These are phyloP conservation scores for Linnemannia schmuckeri DNA, from an alignment of 192 early-diverging fungal species.

Conservation along the genomic window DNA sequence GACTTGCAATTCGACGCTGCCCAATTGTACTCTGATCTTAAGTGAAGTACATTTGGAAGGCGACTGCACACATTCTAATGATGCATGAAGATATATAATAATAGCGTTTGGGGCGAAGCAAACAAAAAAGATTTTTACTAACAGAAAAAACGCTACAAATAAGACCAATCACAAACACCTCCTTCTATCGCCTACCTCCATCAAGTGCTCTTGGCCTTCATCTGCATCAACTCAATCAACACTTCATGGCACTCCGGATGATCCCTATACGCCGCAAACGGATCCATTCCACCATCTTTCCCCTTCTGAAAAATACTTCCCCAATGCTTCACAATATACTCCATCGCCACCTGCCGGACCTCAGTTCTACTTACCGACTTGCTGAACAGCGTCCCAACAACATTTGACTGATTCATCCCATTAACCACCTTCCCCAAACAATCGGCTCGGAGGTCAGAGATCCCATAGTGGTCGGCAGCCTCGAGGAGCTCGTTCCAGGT, in stretches of 20 bases:
- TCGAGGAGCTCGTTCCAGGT: neutral
- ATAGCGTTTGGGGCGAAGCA: too few species aligned
- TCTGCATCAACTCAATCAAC: constrained; percentile 26
- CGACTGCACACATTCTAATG: too few species aligned
- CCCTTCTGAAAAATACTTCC: neutral
- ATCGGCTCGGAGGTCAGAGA: neutral
- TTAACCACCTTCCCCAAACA: neutral
- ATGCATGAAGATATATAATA: too few species aligned
- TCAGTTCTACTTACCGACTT: neutral
- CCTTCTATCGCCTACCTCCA: too few species aligned
- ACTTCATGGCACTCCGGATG: constrained; percentile 7
- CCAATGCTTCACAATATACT: neutral
- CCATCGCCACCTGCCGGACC: neutral
- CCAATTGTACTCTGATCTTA: too few species aligned
- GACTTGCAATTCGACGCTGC: too few species aligned
- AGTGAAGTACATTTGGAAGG: too few species aligned
- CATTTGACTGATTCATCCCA: neutral
- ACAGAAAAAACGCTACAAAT: too few species aligned
- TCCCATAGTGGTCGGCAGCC: neutral
- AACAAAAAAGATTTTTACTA: too few species aligned
- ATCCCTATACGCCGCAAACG: constrained; percentile 13
- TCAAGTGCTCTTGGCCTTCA: neutral
- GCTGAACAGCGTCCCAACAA: neutral
- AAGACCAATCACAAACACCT: too few species aligned
- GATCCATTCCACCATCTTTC: neutral